A percentile compares a stretch with the other conserved stretches of the same genome.
phyloP scores from a whole-genome alignment of 2,329 filamentous ascomycete species.

The Sporothrix mexicana region DNA sequence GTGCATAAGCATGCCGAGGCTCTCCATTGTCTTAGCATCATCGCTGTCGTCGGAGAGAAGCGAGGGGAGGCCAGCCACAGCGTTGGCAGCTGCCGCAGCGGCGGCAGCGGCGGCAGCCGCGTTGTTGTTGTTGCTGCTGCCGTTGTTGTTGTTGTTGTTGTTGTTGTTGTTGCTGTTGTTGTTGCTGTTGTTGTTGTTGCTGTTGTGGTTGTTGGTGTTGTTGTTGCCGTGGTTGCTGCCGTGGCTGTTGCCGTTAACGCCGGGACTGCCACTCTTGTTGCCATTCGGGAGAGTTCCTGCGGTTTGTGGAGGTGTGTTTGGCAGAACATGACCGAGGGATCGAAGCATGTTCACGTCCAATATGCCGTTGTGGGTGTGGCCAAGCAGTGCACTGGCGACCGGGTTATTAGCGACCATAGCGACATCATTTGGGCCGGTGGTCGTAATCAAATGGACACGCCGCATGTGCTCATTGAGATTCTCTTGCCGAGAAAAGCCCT shows the following conservation, averaged over 20 bases:
- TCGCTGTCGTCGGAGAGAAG: constrained; percentile 29
- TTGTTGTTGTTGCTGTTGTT: background rate
- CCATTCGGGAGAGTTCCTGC: background rate
- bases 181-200: constrained; percentile 10
- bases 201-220: background rate
- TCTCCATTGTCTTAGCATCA: constrained; percentile 33
- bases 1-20: constrained; percentile 28
- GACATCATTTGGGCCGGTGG: background rate
- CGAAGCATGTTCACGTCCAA: constrained; percentile 28
- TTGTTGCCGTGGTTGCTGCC: constrained; percentile 2
- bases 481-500: constrained; percentile 90
- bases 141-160: background rate
- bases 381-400: constrained; percentile 14
- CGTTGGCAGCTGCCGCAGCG: constrained; percentile 13
- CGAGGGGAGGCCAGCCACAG: constrained; percentile 25
- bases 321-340: constrained; percentile 29
- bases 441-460: constrained; percentile 68
- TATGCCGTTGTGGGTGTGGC: background rate
- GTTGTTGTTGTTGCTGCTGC: constrained; percentile 9
- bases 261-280: background rate
- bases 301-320: background rate
- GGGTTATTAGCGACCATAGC: constrained; percentile 1
- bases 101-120: constrained; percentile 17
- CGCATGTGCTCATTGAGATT: constrained; percentile 93
- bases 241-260: background rate